phyloP scores from a whole-genome alignment of 495 filamentous ascomycete species.

The Trichocladium antarcticum region DNA sequence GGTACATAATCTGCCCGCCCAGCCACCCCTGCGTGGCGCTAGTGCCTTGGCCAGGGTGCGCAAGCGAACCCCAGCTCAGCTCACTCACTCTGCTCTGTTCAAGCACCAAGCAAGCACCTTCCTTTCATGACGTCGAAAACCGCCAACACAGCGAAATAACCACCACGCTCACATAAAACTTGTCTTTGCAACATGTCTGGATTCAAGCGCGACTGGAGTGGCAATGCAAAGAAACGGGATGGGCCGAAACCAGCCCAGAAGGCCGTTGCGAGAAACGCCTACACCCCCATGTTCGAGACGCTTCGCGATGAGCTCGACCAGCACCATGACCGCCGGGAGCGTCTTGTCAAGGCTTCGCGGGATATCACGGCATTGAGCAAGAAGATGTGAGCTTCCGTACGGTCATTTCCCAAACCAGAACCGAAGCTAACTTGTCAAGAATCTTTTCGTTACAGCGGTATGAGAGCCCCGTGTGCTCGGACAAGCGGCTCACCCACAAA shows the following conservation, averaged over 20 bases:
- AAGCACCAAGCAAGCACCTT: no score
- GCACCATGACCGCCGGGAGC: constrained; percentile 86
- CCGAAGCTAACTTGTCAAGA: constrained; percentile 33
- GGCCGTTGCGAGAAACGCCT: constrained; percentile 32
- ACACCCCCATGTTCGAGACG: constrained; percentile 68
- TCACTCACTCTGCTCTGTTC: neutral
- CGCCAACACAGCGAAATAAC: constrained; percentile 2
- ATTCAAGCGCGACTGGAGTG: constrained; percentile 51
- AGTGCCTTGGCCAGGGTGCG: no score
- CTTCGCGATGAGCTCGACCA: constrained; percentile 85
- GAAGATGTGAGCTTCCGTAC: constrained; percentile 62
- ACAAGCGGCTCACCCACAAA: neutral
- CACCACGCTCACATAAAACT: neutral
- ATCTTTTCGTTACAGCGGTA: constrained; percentile 93
- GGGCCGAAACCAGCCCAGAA: constrained; percentile 22
- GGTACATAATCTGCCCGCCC: neutral
- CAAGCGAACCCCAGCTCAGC: neutral
- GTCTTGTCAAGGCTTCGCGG: constrained; percentile 74
- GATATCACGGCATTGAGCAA: constrained; percentile 92
- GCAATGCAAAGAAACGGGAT: constrained; percentile 37
- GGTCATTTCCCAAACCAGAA: neutral
- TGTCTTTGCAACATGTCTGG: constrained; percentile 28
- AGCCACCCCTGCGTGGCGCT: no score
- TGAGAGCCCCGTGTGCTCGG: constrained; percentile 1
- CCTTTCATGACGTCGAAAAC: neutral